phyloP scores from a whole-genome alignment of 192 early-diverging fungal species.

The Backusella liffmaniae region DNA sequence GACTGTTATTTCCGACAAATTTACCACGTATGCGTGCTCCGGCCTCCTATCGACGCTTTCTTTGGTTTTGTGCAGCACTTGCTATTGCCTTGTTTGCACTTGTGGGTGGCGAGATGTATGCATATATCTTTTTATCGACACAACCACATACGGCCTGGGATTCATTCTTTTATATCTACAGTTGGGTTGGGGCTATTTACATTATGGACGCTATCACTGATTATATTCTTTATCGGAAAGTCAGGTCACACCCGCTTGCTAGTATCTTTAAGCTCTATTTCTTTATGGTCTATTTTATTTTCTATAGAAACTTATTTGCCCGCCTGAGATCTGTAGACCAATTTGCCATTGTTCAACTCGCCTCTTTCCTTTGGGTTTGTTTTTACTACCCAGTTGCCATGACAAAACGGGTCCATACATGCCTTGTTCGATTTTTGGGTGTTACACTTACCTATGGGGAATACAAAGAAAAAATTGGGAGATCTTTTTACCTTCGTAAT shows the following conservation, averaged over 20 bases:
- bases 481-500: constrained; percentile 70
- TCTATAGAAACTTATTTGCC: constrained; percentile 77
- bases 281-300: constrained; percentile 81
- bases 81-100: constrained; percentile 67
- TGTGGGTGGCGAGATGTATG: constrained; percentile 67
- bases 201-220: constrained; percentile 63
- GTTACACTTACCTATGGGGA: constrained; percentile 62
- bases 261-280: constrained; percentile 75
- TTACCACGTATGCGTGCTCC: constrained; percentile 64
- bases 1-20: constrained; percentile 46
- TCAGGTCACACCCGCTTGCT: constrained; percentile 66
- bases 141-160: constrained; percentile 58
- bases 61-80: constrained; percentile 75
- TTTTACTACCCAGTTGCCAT: constrained; percentile 74
- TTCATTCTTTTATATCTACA: constrained; percentile 69
- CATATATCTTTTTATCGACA: constrained; percentile 58
- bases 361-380: constrained; percentile 72
- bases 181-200: constrained; percentile 70
- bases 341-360: constrained; percentile 64
- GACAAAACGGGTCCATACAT: constrained; percentile 53
- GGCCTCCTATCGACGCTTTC: constrained; percentile 67
- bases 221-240: constrained; percentile 61
- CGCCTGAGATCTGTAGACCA: constrained; percentile 66
- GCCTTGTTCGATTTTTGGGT: constrained; percentile 51
- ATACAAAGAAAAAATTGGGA: constrained; percentile 66